Base-by-base conservation (phyloP, 2,329 filamentous ascomycete genomes). In the Aspergillus bombycis region DNA sequence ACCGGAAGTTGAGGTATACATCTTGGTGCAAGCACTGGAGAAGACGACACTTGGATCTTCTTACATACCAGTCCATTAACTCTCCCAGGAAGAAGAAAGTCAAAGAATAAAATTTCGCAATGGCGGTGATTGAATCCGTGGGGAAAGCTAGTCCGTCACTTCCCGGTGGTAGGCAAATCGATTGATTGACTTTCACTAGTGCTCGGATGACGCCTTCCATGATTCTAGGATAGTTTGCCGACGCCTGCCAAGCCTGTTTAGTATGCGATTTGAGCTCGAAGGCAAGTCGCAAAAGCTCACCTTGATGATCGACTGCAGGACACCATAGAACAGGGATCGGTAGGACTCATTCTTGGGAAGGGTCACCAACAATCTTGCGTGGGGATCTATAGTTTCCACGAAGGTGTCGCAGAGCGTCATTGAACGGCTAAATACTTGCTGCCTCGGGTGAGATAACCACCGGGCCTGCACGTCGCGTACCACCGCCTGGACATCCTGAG, bases 11-110 rank as follows among this genome's bases (percentile, higher is more conserved):
- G 46, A 68, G 64, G 62, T 78, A 75, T 12, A 72, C 67, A 58
- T 79, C 74, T 52, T 77, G 75, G 59, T 71, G 74, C 45, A 74
- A 74, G 57, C 76, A 77, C 34, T 73, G 72, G 52, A 79, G 61
- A 9, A 78, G 60, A 32, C 75, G 74, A 55, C 77, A 78, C 14
- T 69, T 76, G 14, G 72, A 73, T 61, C 70, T 67, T 52, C 75
- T 63, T 34, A 74, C 68, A 68, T 78, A 78, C 72, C 75, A 78
- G 62, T 78, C 73, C 70, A 79, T 78, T 52, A 78, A 71, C 58
- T 78, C 75, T 23, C 73, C 72, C 3, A 79, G 65, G 28, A 77
- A 73, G 62, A 79, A 74, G 41, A 78, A 78, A 4, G 73, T 69
- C 46, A 76, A 65, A 7, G 75, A 68, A 63, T 79, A 79, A 30